A percentile compares a stretch with the other conserved stretches of the same genome.
Evolutionary conservation across 2,329 filamentous ascomycete genomes (phyloP).

Genomic region (Ciborinia camelliae): DNA sequence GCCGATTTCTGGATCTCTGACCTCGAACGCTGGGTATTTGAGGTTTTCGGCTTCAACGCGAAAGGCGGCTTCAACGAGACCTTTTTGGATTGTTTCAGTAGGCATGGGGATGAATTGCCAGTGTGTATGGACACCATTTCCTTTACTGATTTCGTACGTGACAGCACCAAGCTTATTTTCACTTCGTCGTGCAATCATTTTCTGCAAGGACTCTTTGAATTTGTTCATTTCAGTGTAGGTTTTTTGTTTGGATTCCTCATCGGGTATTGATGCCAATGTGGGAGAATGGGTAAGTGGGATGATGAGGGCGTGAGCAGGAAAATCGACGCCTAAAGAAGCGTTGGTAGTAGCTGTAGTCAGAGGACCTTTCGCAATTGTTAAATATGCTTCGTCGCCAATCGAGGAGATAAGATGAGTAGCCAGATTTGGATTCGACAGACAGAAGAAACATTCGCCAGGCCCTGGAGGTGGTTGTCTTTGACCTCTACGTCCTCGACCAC

Average conservation of each 20-base stretch:
- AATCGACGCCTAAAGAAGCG: conserved; percentile 58
- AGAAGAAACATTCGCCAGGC: conserved; percentile 89
- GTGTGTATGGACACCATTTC: conserved; percentile 78
- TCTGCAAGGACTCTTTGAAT: conserved; percentile 73
- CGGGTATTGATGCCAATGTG: conserved; percentile 64
- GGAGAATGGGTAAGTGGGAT: conserved; percentile 82
- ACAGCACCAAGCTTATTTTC: conserved; percentile 68
- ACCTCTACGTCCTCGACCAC: conserved; percentile 46
- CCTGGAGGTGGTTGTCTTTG: conserved; percentile 58
- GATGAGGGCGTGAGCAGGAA: conserved; percentile 85
- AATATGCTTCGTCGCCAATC: conserved; percentile 81
- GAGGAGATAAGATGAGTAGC: conserved; percentile 86
- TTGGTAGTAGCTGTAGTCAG: conserved; percentile 71
- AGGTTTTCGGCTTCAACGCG: conserved; percentile 80
- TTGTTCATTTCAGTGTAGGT: conserved; percentile 78
- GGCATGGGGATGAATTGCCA: conserved; percentile 89
- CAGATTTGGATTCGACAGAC: conserved; percentile 79
- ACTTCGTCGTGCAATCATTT: conserved; percentile 64
- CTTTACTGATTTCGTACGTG: conserved; percentile 88
- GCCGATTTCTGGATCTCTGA: conserved; percentile 49
- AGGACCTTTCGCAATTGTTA: conserved; percentile 90
- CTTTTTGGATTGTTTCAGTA: conserved; percentile 61
- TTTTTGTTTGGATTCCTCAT: conserved; percentile 47
- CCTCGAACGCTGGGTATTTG: conserved; percentile 51
- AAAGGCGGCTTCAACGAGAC: conserved; percentile 84